These are phyloP conservation scores for Leccinellum rugosiceps DNA, from an alignment of 768 basidiomycete species.

Conservation along the genomic window DNA sequence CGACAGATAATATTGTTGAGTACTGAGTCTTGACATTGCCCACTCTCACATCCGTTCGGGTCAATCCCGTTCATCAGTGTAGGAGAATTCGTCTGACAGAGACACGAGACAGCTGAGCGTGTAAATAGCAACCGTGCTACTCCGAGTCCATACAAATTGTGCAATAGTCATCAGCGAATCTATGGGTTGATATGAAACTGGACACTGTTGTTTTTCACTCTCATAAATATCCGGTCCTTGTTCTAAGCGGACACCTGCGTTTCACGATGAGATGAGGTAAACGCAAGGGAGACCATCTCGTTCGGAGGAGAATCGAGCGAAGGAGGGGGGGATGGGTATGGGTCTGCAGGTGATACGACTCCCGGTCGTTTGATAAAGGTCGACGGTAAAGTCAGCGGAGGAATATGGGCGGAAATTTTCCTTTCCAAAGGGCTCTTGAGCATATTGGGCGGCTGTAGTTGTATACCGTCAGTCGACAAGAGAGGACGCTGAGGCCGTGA, in stretches of 20 bases:
- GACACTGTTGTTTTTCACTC: background rate
- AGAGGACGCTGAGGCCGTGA: slow-evolving; percentile 15
- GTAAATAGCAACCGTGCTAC: background rate
- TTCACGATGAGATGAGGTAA: slow-evolving; percentile 8
- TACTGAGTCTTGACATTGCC: background rate
- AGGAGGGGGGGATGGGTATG: slow-evolving; percentile 51
- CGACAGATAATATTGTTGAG: background rate
- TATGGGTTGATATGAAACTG: slow-evolving; percentile 1
- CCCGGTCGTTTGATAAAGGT: slow-evolving; percentile 24
- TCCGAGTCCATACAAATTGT: background rate
- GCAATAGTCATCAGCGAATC: background rate
- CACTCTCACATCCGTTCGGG: background rate
- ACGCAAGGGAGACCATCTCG: slow-evolving; percentile 12
- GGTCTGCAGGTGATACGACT: slow-evolving; percentile 32
- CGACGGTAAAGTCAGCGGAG: slow-evolving; percentile 18
- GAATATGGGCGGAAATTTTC: slow-evolving; percentile 14
- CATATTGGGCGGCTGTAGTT: slow-evolving; percentile 2
- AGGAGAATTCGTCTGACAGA: too few species aligned
- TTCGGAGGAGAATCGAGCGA: slow-evolving; percentile 25
- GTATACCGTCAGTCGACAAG: slow-evolving; percentile 1
- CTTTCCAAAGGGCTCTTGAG: slow-evolving; percentile 11
- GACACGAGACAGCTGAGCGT: background rate
- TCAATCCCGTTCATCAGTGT: background rate
- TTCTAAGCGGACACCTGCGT: slow-evolving; percentile 18
- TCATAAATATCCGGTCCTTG: slow-evolving; percentile 24